Evolutionary conservation across 768 basidiomycete species (phyloP), one percentile per base, ranked within the genome.

Genomic region (Amanita jacksonii): DNA sequence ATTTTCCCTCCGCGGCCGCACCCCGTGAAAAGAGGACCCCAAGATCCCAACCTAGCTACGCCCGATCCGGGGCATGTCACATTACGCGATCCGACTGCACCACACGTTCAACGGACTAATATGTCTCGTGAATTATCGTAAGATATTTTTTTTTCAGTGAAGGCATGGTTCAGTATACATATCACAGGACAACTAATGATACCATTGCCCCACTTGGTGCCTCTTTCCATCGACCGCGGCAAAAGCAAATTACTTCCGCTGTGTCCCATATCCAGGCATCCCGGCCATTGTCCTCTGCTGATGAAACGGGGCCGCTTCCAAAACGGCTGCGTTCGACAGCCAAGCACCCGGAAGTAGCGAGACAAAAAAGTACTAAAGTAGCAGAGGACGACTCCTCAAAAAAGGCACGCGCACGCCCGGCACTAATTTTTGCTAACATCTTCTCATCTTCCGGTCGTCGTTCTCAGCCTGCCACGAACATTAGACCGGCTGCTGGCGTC

Each of bases 381-480:
- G 66, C 66, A 58, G 62, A 71, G 55, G 81, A 81, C 66, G 80
- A 83, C 63, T 75, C 78, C 62, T 68, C 73, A 73, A 85, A 85
- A 83, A 87, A 88, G 85, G 85, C 80, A 85, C 78, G 83, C 80
- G 78, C 77, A 73, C 82, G 80, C 79, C 80, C 79, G 81, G 81
- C 79, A 74, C 74, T 84, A 75, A 79, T 76, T 69, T 77, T 82
- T 81, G 73, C 78, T 83, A 84, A 84, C 70, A 72, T 82, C 72
- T 82, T 84, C 83, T 85, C 82, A 84, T 83, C 79, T 68, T 76
- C 77, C 66, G 74, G 75, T 78, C 80, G 78, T 76, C 73, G 73
- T 76, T 76, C 76, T 65, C 81, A 85, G 81, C 72, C 76, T 60
- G 68, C 74, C 62, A 72, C 74, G 64, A 72, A 79, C 59, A 72